Evolutionary conservation across 2,329 filamentous ascomycete species (phyloP).

Genomic region (Epicoccum sorghinum): DNA sequence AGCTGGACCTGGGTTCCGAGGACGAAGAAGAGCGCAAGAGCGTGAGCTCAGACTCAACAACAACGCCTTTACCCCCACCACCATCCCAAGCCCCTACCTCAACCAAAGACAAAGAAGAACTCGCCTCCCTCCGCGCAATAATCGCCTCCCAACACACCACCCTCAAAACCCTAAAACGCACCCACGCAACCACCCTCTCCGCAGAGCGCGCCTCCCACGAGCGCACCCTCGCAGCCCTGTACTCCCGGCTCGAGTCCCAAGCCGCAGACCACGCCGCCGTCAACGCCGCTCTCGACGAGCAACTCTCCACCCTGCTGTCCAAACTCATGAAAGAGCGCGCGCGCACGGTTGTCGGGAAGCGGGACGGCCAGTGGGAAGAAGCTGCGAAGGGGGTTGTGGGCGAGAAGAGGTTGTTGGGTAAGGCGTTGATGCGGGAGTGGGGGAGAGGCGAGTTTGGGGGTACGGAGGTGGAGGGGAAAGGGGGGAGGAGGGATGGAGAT

Average conservation of each 20-base stretch:
- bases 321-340: slow-evolving; percentile 42
- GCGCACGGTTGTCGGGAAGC: slow-evolving; percentile 34
- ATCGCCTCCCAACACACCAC: not conserved
- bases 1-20: not conserved
- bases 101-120: slow-evolving; percentile 31
- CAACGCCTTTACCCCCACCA: not conserved
- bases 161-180: slow-evolving; percentile 35
- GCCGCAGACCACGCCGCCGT: slow-evolving; percentile 36
- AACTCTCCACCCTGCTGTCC: slow-evolving; percentile 34
- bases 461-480: slow-evolving; percentile 27
- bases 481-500: slow-evolving; percentile 28
- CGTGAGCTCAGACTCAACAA: slow-evolving; percentile 16
- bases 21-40: too few relatives aligned
- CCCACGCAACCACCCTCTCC: slow-evolving; percentile 24
- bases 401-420: slow-evolving; percentile 40
- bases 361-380: slow-evolving; percentile 45
- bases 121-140: slow-evolving; percentile 28
- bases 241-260: slow-evolving; percentile 25
- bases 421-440: slow-evolving; percentile 45
- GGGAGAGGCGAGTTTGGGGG: slow-evolving; percentile 43
- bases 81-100: not conserved
- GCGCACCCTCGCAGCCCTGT: slow-evolving; percentile 21
- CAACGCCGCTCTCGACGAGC: slow-evolving; percentile 44
- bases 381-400: slow-evolving; percentile 25
- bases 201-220: too few relatives aligned